Evolutionary conservation across 257 asterid genomes (phyloP).

Genomic region (Leonotis leonurus): DNA sequence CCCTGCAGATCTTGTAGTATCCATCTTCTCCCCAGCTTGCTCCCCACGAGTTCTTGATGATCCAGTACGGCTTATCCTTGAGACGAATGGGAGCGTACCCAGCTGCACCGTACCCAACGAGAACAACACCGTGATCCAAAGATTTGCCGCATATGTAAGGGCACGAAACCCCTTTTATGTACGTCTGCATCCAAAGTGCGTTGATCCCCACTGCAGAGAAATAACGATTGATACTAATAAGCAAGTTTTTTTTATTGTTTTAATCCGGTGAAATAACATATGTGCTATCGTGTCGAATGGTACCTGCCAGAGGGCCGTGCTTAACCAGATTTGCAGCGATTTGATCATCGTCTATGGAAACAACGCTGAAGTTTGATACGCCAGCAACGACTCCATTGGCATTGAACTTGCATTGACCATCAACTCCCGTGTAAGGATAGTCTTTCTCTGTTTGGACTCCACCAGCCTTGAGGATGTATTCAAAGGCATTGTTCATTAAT

Average conservation of each 20-base stretch:
- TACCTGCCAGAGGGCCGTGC: constrained; percentile 91
- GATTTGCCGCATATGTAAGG: constrained; percentile 57
- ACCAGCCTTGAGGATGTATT: constrained; percentile 67
- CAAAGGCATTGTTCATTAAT: constrained; percentile 81
- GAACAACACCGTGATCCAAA: constrained; percentile 70
- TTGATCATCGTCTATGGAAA: constrained; percentile 62
- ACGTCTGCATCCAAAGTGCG: constrained; percentile 89
- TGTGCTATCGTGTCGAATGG: no score
- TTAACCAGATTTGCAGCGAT: constrained; percentile 86
- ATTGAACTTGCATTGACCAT: constrained; percentile 64
- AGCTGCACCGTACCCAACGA: constrained; percentile 75
- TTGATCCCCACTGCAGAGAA: constrained; percentile 70
- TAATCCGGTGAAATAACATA: background rate
- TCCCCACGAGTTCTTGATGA: constrained; percentile 91
- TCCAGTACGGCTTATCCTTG: constrained; percentile 93
- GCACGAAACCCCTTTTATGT: constrained; percentile 80
- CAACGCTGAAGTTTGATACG: constrained; percentile 74
- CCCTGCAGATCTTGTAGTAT: constrained; percentile 82
- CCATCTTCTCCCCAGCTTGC: constrained; percentile 83
- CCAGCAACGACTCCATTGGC: constrained; percentile 52
- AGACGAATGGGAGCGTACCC: constrained; percentile 69
- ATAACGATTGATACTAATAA: background rate
- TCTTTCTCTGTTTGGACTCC: constrained; percentile 69
- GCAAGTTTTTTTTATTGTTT: background rate
- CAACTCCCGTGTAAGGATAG: constrained; percentile 69